Evolutionary conservation across 805 yeast species (phyloP).

Genomic region (Candida vartiovaarae): DNA sequence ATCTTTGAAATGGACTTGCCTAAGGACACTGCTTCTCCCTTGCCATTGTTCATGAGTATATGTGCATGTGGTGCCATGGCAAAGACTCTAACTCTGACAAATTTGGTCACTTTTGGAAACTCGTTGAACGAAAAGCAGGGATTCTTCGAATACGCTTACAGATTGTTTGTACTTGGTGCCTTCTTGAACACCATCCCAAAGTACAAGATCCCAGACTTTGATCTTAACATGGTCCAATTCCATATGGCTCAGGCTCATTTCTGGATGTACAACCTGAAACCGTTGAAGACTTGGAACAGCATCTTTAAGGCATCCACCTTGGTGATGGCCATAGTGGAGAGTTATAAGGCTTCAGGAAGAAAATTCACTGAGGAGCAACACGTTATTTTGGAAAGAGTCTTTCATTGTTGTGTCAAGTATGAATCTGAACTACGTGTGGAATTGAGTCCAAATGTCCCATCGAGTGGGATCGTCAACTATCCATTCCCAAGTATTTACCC

Average conservation of each 20-base stretch:
- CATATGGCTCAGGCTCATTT: slow-evolving; percentile 13
- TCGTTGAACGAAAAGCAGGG: slow-evolving; percentile 11
- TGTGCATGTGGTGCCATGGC: slow-evolving; percentile 14
- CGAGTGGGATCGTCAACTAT: slow-evolving; percentile 21
- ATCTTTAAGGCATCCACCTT: slow-evolving; percentile 16
- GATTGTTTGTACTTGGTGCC: slow-evolving; percentile 8
- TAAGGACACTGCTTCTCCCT: slow-evolving; percentile 3
- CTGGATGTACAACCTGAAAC: slow-evolving; percentile 21
- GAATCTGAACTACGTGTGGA: slow-evolving; percentile 22
- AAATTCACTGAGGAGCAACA: slow-evolving; percentile 15
- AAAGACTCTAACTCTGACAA: slow-evolving; percentile 14
- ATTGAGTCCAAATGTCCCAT: slow-evolving; percentile 20
- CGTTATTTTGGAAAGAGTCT: slow-evolving; percentile 14
- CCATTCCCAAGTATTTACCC: slow-evolving; percentile 20
- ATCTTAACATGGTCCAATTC: slow-evolving; percentile 13
- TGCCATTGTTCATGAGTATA: slow-evolving; percentile 10
- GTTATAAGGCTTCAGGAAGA: slow-evolving; percentile 13
- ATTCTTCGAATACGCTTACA: slow-evolving; percentile 5
- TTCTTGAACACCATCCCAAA: slow-evolving; percentile 8
- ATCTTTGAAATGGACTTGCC: slow-evolving; percentile 10
- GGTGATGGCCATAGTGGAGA: slow-evolving; percentile 17
- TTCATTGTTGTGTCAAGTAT: slow-evolving; percentile 20
- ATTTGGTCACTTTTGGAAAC: slow-evolving; percentile 4
- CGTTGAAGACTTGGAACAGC: slow-evolving; percentile 18
- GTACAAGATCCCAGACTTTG: slow-evolving; percentile 10